Percentiles rank a stretch among this genome's conserved stretches.
Conservation (phyloP, 2,329 filamentous ascomycete species). For the Alternaria arborescens region DNA sequence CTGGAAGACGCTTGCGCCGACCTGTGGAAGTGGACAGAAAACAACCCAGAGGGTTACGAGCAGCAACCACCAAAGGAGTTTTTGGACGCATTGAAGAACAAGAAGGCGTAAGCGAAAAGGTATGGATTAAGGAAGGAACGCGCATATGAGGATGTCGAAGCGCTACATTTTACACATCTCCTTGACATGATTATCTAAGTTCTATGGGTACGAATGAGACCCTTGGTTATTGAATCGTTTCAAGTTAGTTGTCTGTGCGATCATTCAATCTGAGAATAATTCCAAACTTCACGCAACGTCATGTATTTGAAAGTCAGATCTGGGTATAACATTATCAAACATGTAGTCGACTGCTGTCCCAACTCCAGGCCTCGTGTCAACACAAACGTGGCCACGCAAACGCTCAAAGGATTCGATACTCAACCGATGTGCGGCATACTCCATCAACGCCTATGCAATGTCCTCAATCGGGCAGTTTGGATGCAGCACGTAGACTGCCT, state of each 20-base stretch:
- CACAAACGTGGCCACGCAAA: neutral
- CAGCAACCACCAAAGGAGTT: slow-evolving; percentile 89
- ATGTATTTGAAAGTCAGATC: neutral
- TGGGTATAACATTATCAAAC: slow-evolving; percentile 1
- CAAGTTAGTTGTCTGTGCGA: neutral
- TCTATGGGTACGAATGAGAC: neutral
- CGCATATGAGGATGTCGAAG: neutral
- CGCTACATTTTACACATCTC: neutral
- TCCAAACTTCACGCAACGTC: neutral
- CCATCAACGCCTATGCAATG: slow-evolving; percentile 28
- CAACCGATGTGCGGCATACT: too few relatives aligned
- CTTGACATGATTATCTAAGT: neutral
- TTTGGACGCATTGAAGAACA: slow-evolving; percentile 63
- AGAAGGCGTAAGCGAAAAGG: slow-evolving; percentile 21
- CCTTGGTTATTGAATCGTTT: neutral
- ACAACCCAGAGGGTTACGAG: slow-evolving; percentile 94
- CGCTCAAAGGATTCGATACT: neutral
- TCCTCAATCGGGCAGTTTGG: slow-evolving; percentile 89
- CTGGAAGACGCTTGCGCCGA: slow-evolving; percentile 94
- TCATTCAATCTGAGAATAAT: neutral
- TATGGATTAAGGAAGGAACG: neutral
- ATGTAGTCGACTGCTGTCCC: neutral
- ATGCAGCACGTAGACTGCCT: slow-evolving; percentile 85
- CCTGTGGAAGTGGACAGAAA: slow-evolving; percentile 95
- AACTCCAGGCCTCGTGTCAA: neutral